These are phyloP conservation scores for Lichtheimia corymbifera DNA, from an alignment of 371 early-diverging fungal genomes.

Conservation along the genomic window DNA sequence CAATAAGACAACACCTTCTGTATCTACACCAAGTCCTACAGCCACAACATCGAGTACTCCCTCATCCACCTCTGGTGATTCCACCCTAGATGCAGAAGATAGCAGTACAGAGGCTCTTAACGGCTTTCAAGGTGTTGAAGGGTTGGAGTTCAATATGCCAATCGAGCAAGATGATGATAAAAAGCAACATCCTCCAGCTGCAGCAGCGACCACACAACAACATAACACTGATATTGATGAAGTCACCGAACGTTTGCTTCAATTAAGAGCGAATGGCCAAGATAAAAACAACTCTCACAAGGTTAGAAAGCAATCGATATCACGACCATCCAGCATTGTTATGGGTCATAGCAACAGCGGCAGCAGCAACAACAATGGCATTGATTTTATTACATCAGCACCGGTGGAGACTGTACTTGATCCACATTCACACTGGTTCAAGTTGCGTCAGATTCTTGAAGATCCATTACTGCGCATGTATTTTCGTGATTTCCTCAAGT, in stretches of 20 bases:
- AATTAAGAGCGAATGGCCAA: constrained; percentile 6
- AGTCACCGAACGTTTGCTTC: constrained; percentile 13
- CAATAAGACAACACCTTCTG: background rate
- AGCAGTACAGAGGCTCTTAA: background rate
- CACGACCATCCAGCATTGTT: constrained; percentile 13
- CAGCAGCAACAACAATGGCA: background rate
- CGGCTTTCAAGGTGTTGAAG: background rate
- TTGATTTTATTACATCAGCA: constrained; percentile 17
- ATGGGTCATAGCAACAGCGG: background rate
- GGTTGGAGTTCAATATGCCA: constrained; percentile 2
- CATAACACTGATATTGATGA: constrained; percentile 9
- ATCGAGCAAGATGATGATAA: background rate
- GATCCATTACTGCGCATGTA: constrained; percentile 56
- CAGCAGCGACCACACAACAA: background rate
- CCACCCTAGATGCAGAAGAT: background rate
- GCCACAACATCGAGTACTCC: constrained; percentile 21
- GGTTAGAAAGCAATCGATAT: constrained; percentile 1
- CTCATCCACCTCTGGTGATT: constrained; percentile 3
- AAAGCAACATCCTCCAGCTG: background rate
- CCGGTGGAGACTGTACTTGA: constrained; percentile 11
- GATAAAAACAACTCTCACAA: background rate
- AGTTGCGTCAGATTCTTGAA: constrained; percentile 61
- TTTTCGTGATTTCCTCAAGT: constrained; percentile 63
- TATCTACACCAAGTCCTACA: constrained; percentile 5
- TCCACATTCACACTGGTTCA: constrained; percentile 18